Conservation (phyloP, 768 basidiomycete species). For the Grammothele lineata region DNA sequence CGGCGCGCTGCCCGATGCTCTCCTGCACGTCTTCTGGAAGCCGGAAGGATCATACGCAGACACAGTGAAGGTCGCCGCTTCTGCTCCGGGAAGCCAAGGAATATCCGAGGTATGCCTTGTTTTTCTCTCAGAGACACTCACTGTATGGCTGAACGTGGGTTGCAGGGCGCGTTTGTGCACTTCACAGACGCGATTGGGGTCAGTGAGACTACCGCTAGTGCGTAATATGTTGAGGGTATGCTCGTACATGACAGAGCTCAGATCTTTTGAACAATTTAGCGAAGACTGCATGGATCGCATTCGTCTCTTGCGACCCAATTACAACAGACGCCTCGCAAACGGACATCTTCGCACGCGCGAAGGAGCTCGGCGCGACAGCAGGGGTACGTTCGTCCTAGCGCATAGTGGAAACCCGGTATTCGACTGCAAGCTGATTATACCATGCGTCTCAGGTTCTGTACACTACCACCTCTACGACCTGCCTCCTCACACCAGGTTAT, state of each 20-base stretch:
- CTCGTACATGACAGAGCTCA: too few relatives aligned
- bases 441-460: too few relatives aligned
- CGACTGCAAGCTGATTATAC: too few relatives aligned
- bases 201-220: not conserved
- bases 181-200: conserved; percentile 54
- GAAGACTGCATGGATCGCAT: conserved; percentile 84
- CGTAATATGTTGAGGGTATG: not conserved
- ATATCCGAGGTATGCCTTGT: not conserved
- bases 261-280: conserved; percentile 28
- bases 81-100: conserved; percentile 28
- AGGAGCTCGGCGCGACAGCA: conserved; percentile 71
- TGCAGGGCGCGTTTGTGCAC: conserved; percentile 78
- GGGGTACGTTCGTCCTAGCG: too few relatives aligned
- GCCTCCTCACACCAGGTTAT: too few relatives aligned
- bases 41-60: conserved; percentile 53
- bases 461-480: too few relatives aligned
- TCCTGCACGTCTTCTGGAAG: conserved; percentile 49
- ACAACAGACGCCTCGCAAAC: conserved; percentile 58
- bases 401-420: too few relatives aligned
- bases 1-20: conserved; percentile 41
- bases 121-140: not conserved
- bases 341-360: conserved; percentile 83
- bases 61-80: conserved; percentile 41
- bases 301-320: conserved; percentile 75
- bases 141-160: not conserved